Conservation (phyloP, 805 yeast species). For the Phaffomyces thermotolerans region DNA sequence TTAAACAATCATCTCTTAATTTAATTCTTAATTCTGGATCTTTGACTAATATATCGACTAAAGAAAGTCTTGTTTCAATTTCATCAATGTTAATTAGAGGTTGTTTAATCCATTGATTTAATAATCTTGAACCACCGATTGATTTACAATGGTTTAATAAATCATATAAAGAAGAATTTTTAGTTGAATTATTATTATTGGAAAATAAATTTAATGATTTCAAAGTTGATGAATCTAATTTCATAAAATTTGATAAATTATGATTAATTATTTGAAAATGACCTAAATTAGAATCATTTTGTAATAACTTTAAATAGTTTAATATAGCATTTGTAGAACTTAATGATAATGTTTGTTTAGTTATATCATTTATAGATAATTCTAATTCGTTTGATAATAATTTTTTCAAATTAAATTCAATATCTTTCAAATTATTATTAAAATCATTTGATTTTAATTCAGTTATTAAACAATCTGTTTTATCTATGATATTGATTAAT, state of each 20-base stretch:
- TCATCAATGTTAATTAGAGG: constrained; percentile 64
- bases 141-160: constrained; percentile 84
- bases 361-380: constrained; percentile 48
- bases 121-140: constrained; percentile 77
- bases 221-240: constrained; percentile 84
- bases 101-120: constrained; percentile 94
- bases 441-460: constrained; percentile 52
- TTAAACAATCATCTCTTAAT: constrained; percentile 59
- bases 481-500: constrained; percentile 61
- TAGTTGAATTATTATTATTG: constrained; percentile 26
- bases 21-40: constrained; percentile 60
- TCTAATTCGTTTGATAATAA: constrained; percentile 52
- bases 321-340: constrained; percentile 63
- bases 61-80: constrained; percentile 60
- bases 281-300: constrained; percentile 48
- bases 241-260: constrained; percentile 75
- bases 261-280: constrained; percentile 54
- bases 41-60: constrained; percentile 70
- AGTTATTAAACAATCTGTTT: constrained; percentile 71
- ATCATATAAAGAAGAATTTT: constrained; percentile 65
- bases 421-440: constrained; percentile 42
- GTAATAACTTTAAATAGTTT: constrained; percentile 56
- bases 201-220: constrained; percentile 86
- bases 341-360: constrained; percentile 44
- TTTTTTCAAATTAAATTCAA: constrained; percentile 72